Conservation (phyloP, 2,329 filamentous ascomycete species). For the Penicillium thymicola region DNA sequence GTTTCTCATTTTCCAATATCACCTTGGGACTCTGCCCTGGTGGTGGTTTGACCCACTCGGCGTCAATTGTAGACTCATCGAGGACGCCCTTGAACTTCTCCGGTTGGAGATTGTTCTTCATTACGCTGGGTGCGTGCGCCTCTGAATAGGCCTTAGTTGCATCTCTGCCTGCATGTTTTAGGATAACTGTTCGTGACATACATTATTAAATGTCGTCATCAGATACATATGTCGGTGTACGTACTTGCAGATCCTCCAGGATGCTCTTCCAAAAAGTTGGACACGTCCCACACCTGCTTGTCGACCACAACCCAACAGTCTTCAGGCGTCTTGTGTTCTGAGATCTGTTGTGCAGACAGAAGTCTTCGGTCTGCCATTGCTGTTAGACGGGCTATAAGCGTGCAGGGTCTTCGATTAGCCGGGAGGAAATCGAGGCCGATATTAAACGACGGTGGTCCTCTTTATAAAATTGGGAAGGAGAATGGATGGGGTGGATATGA, state of each 20-base stretch:
- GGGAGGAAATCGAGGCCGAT: neutral
- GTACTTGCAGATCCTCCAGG: slow-evolving; percentile 57
- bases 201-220: neutral
- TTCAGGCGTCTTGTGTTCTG: slow-evolving; percentile 47
- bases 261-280: slow-evolving; percentile 62
- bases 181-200: slow-evolving; percentile 35
- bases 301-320: slow-evolving; percentile 68
- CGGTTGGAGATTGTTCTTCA: slow-evolving; percentile 41
- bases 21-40: slow-evolving; percentile 30
- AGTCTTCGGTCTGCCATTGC: slow-evolving; percentile 31
- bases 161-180: slow-evolving; percentile 47
- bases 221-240: neutral
- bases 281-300: slow-evolving; percentile 65
- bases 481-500: too few relatives aligned
- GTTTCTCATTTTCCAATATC: slow-evolving; percentile 40
- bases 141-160: slow-evolving; percentile 46
- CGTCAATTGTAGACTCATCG: slow-evolving; percentile 48
- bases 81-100: slow-evolving; percentile 52
- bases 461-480: neutral
- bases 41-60: slow-evolving; percentile 47
- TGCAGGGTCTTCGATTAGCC: neutral
- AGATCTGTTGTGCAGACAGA: slow-evolving; percentile 46
- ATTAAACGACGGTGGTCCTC: neutral
- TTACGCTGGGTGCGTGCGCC: slow-evolving; percentile 48
- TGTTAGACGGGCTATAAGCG: neutral